A percentile compares a stretch with the other conserved stretches of the same genome.
phyloP scores from a whole-genome alignment of 169 alveolate species.

The Plasmodium vinckei region DNA sequence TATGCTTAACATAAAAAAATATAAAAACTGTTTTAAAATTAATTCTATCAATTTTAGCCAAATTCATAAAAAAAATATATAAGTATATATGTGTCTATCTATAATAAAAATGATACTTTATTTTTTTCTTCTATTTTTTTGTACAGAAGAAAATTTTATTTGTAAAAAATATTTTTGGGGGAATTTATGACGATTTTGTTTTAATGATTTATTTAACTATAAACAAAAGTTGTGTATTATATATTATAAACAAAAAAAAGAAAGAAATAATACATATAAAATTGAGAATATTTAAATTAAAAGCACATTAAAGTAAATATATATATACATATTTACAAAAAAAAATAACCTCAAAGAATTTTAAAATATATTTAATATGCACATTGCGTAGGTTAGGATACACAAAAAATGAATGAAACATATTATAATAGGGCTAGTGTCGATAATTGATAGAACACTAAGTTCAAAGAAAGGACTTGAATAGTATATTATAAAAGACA shows the following conservation, averaged over 20 bases:
- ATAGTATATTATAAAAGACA: too few relatives aligned
- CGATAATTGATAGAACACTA: too few relatives aligned
- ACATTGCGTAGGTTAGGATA: too few relatives aligned
- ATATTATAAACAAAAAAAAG: slow-evolving; percentile 8
- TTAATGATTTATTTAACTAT: slow-evolving; percentile 9
- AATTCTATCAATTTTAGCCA: not conserved
- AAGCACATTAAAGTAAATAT: not conserved
- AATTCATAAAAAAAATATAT: not conserved
- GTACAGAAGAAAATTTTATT: slow-evolving; percentile 8
- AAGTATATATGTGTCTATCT: slow-evolving; percentile 10
- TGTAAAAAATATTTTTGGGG: not conserved
- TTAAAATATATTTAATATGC: too few relatives aligned
- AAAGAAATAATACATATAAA: not conserved
- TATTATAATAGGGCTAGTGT: too few relatives aligned
- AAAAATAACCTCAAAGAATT: too few relatives aligned
- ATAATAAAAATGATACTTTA: not conserved
- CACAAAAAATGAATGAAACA: too few relatives aligned
- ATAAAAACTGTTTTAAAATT: not conserved
- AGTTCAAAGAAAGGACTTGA: too few relatives aligned
- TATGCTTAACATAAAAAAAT: not conserved
- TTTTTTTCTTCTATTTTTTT: slow-evolving; percentile 3
- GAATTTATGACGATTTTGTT: not conserved
- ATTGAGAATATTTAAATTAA: not conserved
- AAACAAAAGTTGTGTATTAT: slow-evolving; percentile 27
- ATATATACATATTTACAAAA: not conserved